Evolutionary conservation across 768 basidiomycete genomes (phyloP), one percentile per base, ranked within the genome.

Genomic region (Lanmaoa pseudosensibilis): DNA sequence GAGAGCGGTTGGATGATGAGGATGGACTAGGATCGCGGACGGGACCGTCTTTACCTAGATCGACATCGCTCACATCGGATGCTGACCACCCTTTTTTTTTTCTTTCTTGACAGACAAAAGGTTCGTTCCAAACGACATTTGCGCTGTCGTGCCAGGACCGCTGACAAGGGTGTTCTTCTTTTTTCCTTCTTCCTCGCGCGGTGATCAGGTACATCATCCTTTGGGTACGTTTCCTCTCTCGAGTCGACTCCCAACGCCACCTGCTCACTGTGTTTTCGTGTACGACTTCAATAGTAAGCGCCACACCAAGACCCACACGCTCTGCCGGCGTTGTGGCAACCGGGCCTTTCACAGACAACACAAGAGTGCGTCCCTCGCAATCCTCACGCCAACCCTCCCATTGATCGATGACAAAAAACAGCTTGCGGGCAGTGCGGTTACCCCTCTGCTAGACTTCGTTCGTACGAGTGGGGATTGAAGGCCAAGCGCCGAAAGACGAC

Each of bases 401-500:
- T 30, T 21, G 6, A 33, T 16, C 21, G 19, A 18, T 8, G 4
- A 9, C 21, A 12, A 21, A 19, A 30, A 21, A 43, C 33, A 97
- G 94, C 87, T 57, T 98, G 97, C 78, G 90, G 88, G 23, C 90
- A 92, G 73, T 98, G 97, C 74, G 97, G 96, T 55, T 98, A 94
- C 79, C 97, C 97, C 44, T 78, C 93, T 54, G 95, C 97, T 53
- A 98, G 92, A 79, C 77, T 96, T 68, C 87, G 96, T 70, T 94
- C 92, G 68, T 98, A 86, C 77, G 90, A 98, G 78, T 98, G 97
- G 97, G 94, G 94, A 64, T 83, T 87, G 74, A 99, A 99, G 85
- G 97, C 97, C 52, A 98, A 98, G 87, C 89, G 97, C 78, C 89
- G 96, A 86, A 97, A 96, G 88, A 98, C 96, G 46, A 98, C 97